Base-by-base conservation (phyloP, 805 yeast species). In the Blastobotrys terrestris region DNA sequence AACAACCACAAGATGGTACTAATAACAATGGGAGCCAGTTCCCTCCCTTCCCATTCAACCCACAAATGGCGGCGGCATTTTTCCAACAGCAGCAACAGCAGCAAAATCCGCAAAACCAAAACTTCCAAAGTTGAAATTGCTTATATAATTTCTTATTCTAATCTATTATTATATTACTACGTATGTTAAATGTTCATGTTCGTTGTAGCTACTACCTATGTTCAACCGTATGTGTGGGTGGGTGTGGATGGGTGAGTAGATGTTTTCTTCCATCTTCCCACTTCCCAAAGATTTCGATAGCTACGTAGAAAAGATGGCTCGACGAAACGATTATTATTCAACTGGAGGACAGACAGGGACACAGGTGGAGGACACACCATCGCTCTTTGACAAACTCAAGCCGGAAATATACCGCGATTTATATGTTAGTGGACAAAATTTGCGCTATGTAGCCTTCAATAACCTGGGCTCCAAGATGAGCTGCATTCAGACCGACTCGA, bases 391-490 rank as follows among this genome's bases (percentile, higher is more conserved):
- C 35, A 26, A 26, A 11, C 35, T 26, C 35, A 26, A 26, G 11
- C 35, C 48, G 16, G 44, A 35, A 1, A 14, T 41, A 2, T 54
- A 55, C 44, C 50, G 49, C 35, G 55, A 50, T 26, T 31, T 45
- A 4, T 49, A 52, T 31, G 48, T 39, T 4, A 22, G 16, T 31
- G 49, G 49, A 46, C 31, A 21, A 13, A 18, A 53, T 15, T 15
- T 57, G 15, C 55, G 57, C 21, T 31, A 44, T 6, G 55, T 61
- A 3, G 53, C 53, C 3, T 70, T 68, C 69, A 69, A 70, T 51
- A 48, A 58, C n/a, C 43, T 58, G 1, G 71, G 66, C 1, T 54
- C 65, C 0, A 58, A 65, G 48, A 49, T 70, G 5, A 70, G 72
- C 0, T 59, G 56, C 15, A 56, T 64, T 2, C 60, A 59, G 21